These are phyloP conservation scores for Rosa rugosa DNA, from an alignment of 306 rosid genomes.

Conservation along the genomic window DNA sequence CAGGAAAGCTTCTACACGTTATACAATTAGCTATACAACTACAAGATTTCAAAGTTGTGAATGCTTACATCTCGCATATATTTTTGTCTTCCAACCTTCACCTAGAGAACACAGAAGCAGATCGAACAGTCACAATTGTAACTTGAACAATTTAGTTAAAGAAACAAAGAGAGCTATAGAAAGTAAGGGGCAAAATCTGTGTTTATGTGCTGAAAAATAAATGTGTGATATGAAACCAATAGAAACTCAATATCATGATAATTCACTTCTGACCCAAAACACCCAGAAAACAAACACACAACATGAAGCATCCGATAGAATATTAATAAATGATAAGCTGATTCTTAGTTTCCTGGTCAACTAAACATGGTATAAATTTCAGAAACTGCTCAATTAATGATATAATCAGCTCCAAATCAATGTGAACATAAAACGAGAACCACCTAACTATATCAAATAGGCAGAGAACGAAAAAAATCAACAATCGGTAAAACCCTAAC, in stretches of 20 bases:
- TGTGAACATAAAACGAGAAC: no score
- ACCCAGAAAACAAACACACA: no score
- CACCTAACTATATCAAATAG: no score
- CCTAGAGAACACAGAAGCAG: constrained; percentile 18
- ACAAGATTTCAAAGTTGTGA: not conserved
- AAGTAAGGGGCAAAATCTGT: not conserved
- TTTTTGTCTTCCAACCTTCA: constrained; percentile 35
- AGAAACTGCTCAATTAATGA: not conserved
- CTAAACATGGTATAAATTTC: no score
- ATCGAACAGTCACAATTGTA: constrained; percentile 1
- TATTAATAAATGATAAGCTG: no score
- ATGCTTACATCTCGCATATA: constrained; percentile 52
- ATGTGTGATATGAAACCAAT: not conserved
- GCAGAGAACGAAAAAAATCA: no score
- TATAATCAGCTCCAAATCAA: not conserved
- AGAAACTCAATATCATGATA: not conserved
- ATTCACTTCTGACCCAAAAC: no score
- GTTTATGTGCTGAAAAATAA: not conserved
- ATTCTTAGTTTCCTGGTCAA: no score
- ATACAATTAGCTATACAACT: not conserved
- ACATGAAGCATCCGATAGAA: no score
- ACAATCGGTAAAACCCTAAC: no score
- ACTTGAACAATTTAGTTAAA: constrained; percentile 9
- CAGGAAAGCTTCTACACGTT: not conserved
- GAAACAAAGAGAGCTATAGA: not conserved